A percentile compares a stretch with the other conserved stretches of the same genome.
Conservation (phyloP, 2,329 filamentous ascomycete genomes). For the Pseudocercospora macadamiae region DNA sequence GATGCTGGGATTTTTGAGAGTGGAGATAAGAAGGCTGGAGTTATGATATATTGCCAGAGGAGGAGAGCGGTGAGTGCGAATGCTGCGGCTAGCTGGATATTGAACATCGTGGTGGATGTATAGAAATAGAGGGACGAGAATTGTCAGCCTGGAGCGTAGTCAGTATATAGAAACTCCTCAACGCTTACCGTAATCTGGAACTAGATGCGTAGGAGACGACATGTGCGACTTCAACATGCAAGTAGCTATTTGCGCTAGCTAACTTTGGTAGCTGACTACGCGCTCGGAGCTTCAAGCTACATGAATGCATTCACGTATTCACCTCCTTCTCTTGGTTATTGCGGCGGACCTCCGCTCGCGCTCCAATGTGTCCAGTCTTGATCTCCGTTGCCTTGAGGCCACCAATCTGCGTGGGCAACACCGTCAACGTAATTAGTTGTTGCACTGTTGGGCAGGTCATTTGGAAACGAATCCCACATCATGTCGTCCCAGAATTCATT, state of each 20-base stretch:
- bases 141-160: not conserved
- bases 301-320: no score
- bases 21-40: not conserved
- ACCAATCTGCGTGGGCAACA: conserved; percentile 20
- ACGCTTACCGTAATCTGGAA: not conserved
- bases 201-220: not conserved
- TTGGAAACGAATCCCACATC: conserved; percentile 30
- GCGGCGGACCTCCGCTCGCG: conserved; percentile 1
- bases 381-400: conserved; percentile 13
- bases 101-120: not conserved
- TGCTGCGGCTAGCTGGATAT: not conserved
- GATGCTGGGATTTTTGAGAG: not conserved
- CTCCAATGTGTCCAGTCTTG: conserved; percentile 24
- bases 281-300: not conserved
- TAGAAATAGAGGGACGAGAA: no score
- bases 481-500: conserved; percentile 30
- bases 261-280: not conserved
- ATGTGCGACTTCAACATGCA: not conserved
- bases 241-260: not conserved
- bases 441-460: conserved; percentile 17
- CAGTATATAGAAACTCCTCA: not conserved
- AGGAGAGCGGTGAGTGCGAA: not conserved
- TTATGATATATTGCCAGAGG: not conserved
- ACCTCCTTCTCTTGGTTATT: not conserved
- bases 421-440: conserved; percentile 10